Evolutionary conservation across 2,329 filamentous ascomycete species (phyloP).

Genomic region (Phymatotrichopsis omnivora): DNA sequence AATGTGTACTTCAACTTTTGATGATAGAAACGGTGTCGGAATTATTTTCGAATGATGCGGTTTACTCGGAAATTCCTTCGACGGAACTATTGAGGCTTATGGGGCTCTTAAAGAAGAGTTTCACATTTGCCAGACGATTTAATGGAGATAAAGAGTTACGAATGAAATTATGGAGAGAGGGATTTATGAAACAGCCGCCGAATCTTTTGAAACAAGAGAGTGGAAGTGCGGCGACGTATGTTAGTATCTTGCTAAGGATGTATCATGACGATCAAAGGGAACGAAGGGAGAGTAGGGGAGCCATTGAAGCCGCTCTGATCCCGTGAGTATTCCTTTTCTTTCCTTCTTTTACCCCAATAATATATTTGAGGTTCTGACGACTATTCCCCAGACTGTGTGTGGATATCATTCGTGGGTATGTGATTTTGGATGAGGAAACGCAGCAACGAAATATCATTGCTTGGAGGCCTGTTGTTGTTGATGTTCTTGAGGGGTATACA

Average conservation of each 20-base stretch:
- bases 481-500: conserved; percentile 86
- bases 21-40: conserved; percentile 99
- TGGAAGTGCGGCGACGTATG: conserved; percentile 85
- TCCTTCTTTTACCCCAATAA: background rate
- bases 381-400: conserved; percentile 55
- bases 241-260: conserved; percentile 93
- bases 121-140: conserved; percentile 93
- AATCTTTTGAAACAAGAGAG: conserved; percentile 96
- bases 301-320: conserved; percentile 84
- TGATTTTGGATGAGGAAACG: conserved; percentile 81
- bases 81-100: conserved; percentile 82
- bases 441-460: conserved; percentile 95
- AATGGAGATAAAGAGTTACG: conserved; percentile 95
- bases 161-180: conserved; percentile 89
- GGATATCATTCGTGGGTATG: conserved; percentile 82
- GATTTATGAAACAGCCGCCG: conserved; percentile 98
- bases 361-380: conserved; percentile 17
- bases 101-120: conserved; percentile 88
- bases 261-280: conserved; percentile 83
- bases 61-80: conserved; percentile 88
- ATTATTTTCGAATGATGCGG: conserved; percentile 91
- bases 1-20: conserved; percentile 90
- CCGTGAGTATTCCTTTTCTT: conserved; percentile 45
- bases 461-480: conserved; percentile 93
- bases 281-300: conserved; percentile 63